Conservation (phyloP, 805 yeast species). For the Barnettozyma californica region DNA sequence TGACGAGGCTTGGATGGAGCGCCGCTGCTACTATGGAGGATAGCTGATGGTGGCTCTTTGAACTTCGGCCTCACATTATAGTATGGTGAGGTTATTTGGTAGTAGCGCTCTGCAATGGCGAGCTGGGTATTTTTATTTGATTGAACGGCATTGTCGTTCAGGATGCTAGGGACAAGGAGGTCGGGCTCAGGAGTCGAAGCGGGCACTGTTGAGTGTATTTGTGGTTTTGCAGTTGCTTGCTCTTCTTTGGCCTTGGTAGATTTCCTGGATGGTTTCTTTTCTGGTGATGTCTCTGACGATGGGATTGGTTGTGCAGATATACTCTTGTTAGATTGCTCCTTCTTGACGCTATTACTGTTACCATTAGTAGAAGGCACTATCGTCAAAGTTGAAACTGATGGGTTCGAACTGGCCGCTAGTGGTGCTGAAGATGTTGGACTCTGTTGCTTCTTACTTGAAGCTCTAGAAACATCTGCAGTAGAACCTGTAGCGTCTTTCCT, state of each 20-base stretch:
- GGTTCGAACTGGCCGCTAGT: background rate
- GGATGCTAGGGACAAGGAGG: background rate
- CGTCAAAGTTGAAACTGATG: background rate
- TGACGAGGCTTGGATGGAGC: background rate
- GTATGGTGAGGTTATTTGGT: constrained; percentile 11
- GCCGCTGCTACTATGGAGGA: too few species aligned
- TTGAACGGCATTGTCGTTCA: background rate
- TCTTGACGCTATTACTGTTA: background rate
- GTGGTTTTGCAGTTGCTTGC: background rate
- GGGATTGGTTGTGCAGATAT: background rate
- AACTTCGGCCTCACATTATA: constrained; percentile 17
- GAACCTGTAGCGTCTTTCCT: constrained; percentile 23
- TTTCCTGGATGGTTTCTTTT: background rate
- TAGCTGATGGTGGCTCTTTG: constrained; percentile 8
- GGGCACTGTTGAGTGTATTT: background rate
- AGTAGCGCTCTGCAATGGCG: constrained; percentile 14
- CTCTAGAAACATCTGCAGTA: constrained; percentile 2
- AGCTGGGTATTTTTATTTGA: constrained; percentile 7
- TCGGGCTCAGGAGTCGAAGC: background rate
- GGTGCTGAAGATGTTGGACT: constrained; percentile 7
- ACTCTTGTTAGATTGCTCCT: background rate
- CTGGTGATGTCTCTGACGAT: background rate
- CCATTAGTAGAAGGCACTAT: background rate
- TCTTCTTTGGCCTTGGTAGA: background rate
- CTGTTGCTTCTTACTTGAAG: constrained; percentile 18